A percentile compares a stretch with the other conserved stretches of the same genome.
phyloP scores from a whole-genome alignment of 1,139 yeast genomes.

The Blastobotrys illinoisensis region DNA sequence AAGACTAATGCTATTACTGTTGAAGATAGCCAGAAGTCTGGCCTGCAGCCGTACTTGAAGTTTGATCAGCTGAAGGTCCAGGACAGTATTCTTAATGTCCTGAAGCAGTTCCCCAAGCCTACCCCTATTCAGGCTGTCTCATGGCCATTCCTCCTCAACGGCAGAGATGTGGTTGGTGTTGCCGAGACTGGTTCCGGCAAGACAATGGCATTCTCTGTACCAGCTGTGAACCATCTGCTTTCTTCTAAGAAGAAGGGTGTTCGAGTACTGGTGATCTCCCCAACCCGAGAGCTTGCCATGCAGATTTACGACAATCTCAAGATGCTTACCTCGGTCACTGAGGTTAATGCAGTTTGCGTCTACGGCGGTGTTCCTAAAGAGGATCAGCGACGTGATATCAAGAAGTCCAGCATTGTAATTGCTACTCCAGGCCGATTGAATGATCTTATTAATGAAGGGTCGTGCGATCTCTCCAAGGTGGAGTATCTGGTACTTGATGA shows the following conservation, averaged over 20 bases:
- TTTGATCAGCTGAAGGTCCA: conserved; percentile 61
- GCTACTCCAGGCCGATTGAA: conserved; percentile 97
- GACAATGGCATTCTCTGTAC: conserved; percentile 92
- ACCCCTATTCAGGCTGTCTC: conserved; percentile 96
- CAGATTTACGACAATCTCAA: conserved; percentile 85
- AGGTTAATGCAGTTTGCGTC: conserved; percentile 71
- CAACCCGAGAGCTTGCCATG: conserved; percentile 94
- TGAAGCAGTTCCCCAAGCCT: conserved; percentile 78
- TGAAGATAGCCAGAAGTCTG: conserved; percentile 53
- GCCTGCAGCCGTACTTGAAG: conserved; percentile 63
- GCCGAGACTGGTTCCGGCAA: conserved; percentile 98
- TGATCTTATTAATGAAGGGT: conserved; percentile 86
- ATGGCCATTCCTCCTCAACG: conserved; percentile 85
- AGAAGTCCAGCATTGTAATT: conserved; percentile 67
- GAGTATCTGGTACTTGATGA: conserved; percentile 87
- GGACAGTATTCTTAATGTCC: conserved; percentile 48
- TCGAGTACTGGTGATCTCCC: conserved; percentile 81
- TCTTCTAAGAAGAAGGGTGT: conserved; percentile 39
- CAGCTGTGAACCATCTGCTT: conserved; percentile 72
- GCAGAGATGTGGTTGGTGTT: conserved; percentile 89
- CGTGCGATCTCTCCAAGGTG: conserved; percentile 62
- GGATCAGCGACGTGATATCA: conserved; percentile 70
- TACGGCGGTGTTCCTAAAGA: conserved; percentile 98
- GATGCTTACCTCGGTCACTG: conserved; percentile 55
- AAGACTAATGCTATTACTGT: conserved; percentile 70